Percentiles rank a stretch among this genome's conserved stretches.
Conservation (phyloP, 2,329 filamentous ascomycete genomes). For the Xylogone sp. region DNA sequence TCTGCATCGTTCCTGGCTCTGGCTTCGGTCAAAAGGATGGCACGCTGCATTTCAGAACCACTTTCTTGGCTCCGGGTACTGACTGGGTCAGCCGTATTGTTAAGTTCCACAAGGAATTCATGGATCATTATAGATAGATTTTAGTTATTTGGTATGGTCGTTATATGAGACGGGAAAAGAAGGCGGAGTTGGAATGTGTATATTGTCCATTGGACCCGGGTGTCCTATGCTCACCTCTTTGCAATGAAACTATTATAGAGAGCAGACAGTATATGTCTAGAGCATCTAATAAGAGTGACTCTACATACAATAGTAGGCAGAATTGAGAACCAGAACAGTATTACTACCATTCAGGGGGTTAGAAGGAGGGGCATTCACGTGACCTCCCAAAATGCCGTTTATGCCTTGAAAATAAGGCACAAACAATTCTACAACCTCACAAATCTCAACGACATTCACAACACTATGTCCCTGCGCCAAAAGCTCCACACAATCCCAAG, state of each 20-base stretch:
- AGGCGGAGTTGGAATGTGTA: too few species aligned
- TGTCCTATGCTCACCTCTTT: not conserved
- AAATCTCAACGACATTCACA: not conserved
- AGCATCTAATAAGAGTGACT: too few species aligned
- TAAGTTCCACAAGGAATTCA: slow-evolving; percentile 88
- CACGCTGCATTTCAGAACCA: slow-evolving; percentile 91
- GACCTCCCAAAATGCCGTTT: too few species aligned
- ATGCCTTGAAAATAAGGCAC: not conserved
- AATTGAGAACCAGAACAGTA: too few species aligned
- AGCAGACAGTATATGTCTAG: too few species aligned
- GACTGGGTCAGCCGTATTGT: slow-evolving; percentile 87
- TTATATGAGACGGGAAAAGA: not conserved
- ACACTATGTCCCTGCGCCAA: not conserved
- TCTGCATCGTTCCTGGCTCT: slow-evolving; percentile 88
- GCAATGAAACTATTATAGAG: not conserved
- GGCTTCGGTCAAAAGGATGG: slow-evolving; percentile 94
- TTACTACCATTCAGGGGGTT: too few species aligned
- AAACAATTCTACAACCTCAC: not conserved
- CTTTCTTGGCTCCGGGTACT: slow-evolving; percentile 92
- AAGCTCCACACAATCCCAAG: not conserved
- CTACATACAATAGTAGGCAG: too few species aligned
- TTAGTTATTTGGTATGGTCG: not conserved
- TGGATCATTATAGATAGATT: slow-evolving; percentile 65
- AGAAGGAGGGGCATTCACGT: too few species aligned
- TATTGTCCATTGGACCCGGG: not conserved